These are phyloP conservation scores for Fusarium lateritium DNA, from an alignment of 2,329 filamentous ascomycete genomes.

Conservation along the genomic window DNA sequence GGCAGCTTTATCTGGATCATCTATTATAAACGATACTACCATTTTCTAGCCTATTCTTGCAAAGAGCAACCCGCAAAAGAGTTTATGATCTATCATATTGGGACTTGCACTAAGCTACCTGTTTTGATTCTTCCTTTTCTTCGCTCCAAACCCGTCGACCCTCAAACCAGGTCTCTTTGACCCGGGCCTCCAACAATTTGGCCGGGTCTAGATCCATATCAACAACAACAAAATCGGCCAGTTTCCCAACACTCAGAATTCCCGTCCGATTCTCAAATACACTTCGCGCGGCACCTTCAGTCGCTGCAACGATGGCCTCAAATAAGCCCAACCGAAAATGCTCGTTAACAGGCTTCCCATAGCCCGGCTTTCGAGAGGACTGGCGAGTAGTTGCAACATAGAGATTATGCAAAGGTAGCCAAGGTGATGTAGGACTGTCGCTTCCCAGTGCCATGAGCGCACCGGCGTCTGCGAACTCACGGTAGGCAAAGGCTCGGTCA, in stretches of 20 bases:
- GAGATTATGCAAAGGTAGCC: conserved; percentile 65
- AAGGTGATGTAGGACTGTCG: conserved; percentile 70
- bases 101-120: no score
- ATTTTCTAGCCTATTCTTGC: no score
- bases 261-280: conserved; percentile 64
- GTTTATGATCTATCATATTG: no score
- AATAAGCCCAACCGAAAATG: conserved; percentile 66
- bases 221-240: conserved; percentile 66
- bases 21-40: no score
- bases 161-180: conserved; percentile 67
- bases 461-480: conserved; percentile 68
- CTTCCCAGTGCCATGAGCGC: conserved; percentile 68
- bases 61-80: no score
- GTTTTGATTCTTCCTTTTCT: no score
- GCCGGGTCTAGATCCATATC: conserved; percentile 63
- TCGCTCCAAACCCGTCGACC: conserved; percentile 48
- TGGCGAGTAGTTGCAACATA: conserved; percentile 70
- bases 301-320: conserved; percentile 65
- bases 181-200: conserved; percentile 60
- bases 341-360: conserved; percentile 61
- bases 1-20: no score
- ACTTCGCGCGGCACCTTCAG: conserved; percentile 66
- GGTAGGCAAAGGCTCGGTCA: conserved; percentile 71
- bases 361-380: conserved; percentile 62
- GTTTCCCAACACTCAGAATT: conserved; percentile 63